Percentiles rank a stretch among this genome's conserved stretches.
Evolutionary conservation across 75 land plant species (phyloP).

Genomic region (Picea glauca): DNA sequence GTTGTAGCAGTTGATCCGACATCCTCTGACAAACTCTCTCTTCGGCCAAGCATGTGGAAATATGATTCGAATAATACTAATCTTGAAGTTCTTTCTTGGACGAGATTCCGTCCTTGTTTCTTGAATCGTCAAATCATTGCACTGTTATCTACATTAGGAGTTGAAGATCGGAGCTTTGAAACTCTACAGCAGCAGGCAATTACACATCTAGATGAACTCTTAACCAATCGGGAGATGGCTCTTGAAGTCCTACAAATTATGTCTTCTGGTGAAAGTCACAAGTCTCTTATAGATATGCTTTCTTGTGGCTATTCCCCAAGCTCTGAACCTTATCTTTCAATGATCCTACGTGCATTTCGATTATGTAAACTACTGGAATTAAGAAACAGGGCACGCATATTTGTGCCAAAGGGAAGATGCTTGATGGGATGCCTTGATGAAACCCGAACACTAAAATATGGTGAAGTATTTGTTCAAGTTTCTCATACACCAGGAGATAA

Average conservation of each 20-base stretch:
- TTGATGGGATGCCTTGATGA: conserved; percentile 97
- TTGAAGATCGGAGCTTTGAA: conserved; percentile 65
- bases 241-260: conserved; percentile 52
- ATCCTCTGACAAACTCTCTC: conserved; percentile 53
- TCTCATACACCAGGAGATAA: conserved; percentile 32
- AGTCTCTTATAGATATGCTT: conserved; percentile 68
- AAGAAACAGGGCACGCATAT: conserved; percentile 61
- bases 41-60: conserved; percentile 82
- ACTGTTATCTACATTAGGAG: conserved; percentile 83
- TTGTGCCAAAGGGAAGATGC: conserved; percentile 65
- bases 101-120: conserved; percentile 63
- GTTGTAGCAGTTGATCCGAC: conserved; percentile 94
- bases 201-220: conserved; percentile 47
- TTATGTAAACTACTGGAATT: conserved; percentile 57
- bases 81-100: conserved; percentile 64
- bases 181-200: conserved; percentile 59
- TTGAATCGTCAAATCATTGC: conserved; percentile 82
- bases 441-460: conserved; percentile 70
- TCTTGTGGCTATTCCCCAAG: conserved; percentile 61
- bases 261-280: conserved; percentile 51
- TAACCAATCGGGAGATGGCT: conserved; percentile 60
- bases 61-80: conserved; percentile 56
- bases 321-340: conserved; percentile 77
- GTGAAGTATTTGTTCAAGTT: conserved; percentile 81
- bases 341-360: conserved; percentile 71